These are phyloP conservation scores for Plasmodium billcollinsi DNA, from an alignment of 169 alveolate species.

Conservation along the genomic window DNA sequence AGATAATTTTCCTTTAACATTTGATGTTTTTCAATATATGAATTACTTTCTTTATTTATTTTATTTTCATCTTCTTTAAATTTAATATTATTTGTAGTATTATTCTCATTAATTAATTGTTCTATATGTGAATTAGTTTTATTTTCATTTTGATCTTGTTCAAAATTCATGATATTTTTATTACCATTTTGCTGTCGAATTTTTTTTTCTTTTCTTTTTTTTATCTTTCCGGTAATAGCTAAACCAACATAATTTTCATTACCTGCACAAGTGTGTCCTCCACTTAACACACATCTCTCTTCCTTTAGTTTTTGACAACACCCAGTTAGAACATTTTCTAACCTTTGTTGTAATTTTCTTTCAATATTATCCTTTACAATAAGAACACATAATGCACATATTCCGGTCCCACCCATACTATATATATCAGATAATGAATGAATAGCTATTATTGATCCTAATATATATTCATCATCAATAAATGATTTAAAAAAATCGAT, in stretches of 20 bases:
- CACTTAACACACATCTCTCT: slow-evolving; percentile 77
- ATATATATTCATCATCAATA: slow-evolving; percentile 76
- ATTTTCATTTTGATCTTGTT: background rate
- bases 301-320: slow-evolving; percentile 73
- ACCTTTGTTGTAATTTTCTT: slow-evolving; percentile 64
- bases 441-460: slow-evolving; percentile 72
- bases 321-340: slow-evolving; percentile 74
- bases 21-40: slow-evolving; percentile 18
- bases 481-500: slow-evolving; percentile 75
- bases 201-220: slow-evolving; percentile 15
- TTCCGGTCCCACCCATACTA: slow-evolving; percentile 77
- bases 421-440: slow-evolving; percentile 75
- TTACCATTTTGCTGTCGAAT: background rate
- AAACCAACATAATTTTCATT: slow-evolving; percentile 75
- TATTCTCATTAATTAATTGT: background rate
- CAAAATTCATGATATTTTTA: background rate
- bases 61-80: background rate
- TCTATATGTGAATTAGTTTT: background rate
- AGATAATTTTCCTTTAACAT: slow-evolving; percentile 26
- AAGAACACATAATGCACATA: slow-evolving; percentile 71
- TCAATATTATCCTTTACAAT: slow-evolving; percentile 76
- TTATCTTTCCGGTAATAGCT: slow-evolving; percentile 75
- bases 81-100: background rate
- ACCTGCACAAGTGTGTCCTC: slow-evolving; percentile 79
- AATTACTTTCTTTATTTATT: slow-evolving; percentile 5